Base-by-base conservation (phyloP, 768 basidiomycete genomes). In the Mycena galopus region DNA sequence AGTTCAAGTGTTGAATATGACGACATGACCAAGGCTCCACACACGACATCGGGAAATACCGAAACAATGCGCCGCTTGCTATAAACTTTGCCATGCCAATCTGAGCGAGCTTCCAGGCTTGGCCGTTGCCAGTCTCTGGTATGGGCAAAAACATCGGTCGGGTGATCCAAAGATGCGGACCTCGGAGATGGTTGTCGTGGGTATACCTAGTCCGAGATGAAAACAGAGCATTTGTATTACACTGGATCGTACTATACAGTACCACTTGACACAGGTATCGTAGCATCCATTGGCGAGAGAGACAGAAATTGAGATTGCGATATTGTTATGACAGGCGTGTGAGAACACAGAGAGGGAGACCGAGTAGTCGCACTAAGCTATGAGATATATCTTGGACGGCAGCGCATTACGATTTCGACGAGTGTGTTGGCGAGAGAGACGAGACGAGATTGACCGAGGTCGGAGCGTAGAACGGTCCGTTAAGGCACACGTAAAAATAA, bases 401-500 rank as follows among this genome's bases (percentile, higher is more conserved):
- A 57, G 62, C 55, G 62, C 44, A 70, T 70, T 70, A 70, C 62
- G 55, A 58, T 30, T 56, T 55, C 33, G 25, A 50, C 19, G 53
- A 21, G 68, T 42, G 27, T 51, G 39, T 51, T n/a, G 61, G 25
- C n/a, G 39, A 25, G 50, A 12, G 55, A 56, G 14, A 27, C 10
- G 27, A 55, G 29, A 9, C 50, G 50, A 51, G 50, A 44, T 44
- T 44, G 47, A 23, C 47, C 27, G 50, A 51, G 23, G 56, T 35
- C 56, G 33, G 56, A 57, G 30, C 19, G 59, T 37, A 55, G 35
- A 68, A 69, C 68, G 55, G 62, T 71, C 70, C 70, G 51, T 71
- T 66, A 66, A 50, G 59, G 59, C 70, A 42, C 64, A 71, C 64
- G 61, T 67, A 67, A 64, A 72, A 64, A 72, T 72, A 72, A 67